Percentiles rank a stretch among this genome's conserved stretches.
phyloP scores from a whole-genome alignment of 2,329 filamentous ascomycete genomes.

The Seiridium cupressi region DNA sequence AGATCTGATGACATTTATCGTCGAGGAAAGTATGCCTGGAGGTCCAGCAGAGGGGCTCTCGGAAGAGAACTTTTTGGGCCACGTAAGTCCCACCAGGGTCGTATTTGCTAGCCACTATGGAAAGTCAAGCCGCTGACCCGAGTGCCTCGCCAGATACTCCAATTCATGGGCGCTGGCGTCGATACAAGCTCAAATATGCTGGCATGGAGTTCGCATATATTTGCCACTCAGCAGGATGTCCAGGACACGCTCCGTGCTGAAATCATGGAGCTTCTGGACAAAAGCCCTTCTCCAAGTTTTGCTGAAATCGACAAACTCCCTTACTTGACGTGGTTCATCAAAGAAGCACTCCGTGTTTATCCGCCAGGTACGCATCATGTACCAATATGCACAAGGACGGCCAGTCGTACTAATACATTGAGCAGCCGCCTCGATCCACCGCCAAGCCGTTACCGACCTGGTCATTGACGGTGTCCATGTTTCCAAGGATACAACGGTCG shows the following conservation, averaged over 20 bases:
- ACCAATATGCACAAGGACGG: background rate
- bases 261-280: background rate
- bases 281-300: constrained; percentile 21
- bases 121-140: background rate
- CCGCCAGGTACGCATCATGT: background rate
- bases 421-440: constrained; percentile 1
- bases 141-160: background rate
- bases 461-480: constrained; percentile 19
- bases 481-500: constrained; percentile 21
- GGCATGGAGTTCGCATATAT: constrained; percentile 13
- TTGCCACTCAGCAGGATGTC: constrained; percentile 10
- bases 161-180: constrained; percentile 14
- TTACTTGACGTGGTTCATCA: constrained; percentile 11
- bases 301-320: constrained; percentile 21
- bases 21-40: constrained; percentile 13
- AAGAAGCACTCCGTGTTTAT: background rate
- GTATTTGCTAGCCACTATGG: background rate
- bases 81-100: background rate
- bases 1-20: constrained; percentile 12
- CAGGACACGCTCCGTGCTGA: constrained; percentile 11
- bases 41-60: constrained; percentile 14
- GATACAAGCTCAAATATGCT: constrained; percentile 15
- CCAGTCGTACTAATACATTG: background rate
- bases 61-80: constrained; percentile 11
- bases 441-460: constrained; percentile 14